Evolutionary conservation across 2,329 filamentous ascomycete species (phyloP).

Genomic region (Fusarium stilboides): DNA sequence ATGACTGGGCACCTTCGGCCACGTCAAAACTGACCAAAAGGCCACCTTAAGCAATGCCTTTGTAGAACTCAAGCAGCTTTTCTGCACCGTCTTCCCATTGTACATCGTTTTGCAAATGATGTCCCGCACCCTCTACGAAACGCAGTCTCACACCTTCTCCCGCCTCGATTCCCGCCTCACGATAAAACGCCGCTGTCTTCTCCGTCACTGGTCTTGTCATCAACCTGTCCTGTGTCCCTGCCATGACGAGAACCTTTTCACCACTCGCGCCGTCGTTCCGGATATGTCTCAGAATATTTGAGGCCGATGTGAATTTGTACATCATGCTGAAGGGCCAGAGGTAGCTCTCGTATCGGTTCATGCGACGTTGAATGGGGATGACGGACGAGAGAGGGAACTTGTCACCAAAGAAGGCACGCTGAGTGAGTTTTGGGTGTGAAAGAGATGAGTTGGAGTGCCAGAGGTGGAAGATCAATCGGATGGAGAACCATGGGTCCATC

Average conservation of each 20-base stretch:
- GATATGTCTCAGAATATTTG: slow-evolving; percentile 59
- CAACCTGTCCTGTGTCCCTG: slow-evolving; percentile 59
- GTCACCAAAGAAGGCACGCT: slow-evolving; percentile 66
- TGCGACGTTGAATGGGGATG: slow-evolving; percentile 58
- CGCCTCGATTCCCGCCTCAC: slow-evolving; percentile 24
- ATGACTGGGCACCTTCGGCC: neutral
- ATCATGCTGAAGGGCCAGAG: slow-evolving; percentile 67
- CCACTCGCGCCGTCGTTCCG: slow-evolving; percentile 35
- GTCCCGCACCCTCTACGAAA: slow-evolving; percentile 62
- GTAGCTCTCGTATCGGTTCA: slow-evolving; percentile 67
- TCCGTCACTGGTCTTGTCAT: slow-evolving; percentile 57
- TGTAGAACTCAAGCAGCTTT: slow-evolving; percentile 61
- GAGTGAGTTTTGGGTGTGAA: slow-evolving; percentile 64
- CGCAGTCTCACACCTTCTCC: slow-evolving; percentile 58
- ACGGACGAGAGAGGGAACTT: slow-evolving; percentile 59
- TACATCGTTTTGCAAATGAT: slow-evolving; percentile 69
- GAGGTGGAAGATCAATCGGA: slow-evolving; percentile 63
- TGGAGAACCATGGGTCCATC: slow-evolving; percentile 64
- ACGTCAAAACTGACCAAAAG: too few relatives aligned
- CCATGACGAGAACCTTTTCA: slow-evolving; percentile 57
- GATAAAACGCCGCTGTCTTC: slow-evolving; percentile 55
- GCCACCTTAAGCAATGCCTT: slow-evolving; percentile 28
- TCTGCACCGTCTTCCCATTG: slow-evolving; percentile 63
- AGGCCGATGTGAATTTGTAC: slow-evolving; percentile 58
- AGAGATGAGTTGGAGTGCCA: slow-evolving; percentile 68